Percentiles rank a stretch among this genome's conserved stretches.
These are phyloP conservation scores for Cryptococcus wingfieldii DNA, from an alignment of 1,284 basidiomycete genomes.

Conservation along the genomic window DNA sequence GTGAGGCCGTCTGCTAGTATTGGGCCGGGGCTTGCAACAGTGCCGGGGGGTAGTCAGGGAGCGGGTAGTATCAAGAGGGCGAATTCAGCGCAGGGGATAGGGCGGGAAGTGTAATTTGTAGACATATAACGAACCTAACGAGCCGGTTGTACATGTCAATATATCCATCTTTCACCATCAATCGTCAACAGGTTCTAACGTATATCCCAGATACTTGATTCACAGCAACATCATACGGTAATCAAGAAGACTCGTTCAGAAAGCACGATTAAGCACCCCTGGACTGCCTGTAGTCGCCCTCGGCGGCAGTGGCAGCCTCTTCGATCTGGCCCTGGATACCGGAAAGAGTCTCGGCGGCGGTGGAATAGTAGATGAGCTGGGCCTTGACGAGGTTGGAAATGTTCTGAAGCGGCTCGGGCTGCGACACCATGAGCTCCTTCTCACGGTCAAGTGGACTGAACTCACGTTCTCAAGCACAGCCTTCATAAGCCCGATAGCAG, in stretches of 20 bases:
- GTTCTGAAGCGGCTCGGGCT: conserved; percentile 95
- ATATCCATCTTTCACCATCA: neutral
- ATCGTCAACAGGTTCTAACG: neutral
- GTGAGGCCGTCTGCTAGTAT: neutral
- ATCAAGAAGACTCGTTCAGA: neutral
- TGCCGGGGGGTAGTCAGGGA: conserved; percentile 7
- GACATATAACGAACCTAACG: neutral
- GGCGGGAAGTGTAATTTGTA: neutral
- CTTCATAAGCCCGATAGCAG: conserved; percentile 97
- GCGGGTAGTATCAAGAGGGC: conserved; percentile 10
- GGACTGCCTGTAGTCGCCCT: conserved; percentile 78
- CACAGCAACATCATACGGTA: neutral
- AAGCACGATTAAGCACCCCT: conserved; percentile 36
- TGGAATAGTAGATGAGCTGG: conserved; percentile 75
- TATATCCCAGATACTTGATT: neutral
- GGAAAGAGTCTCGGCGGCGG: conserved; percentile 78
- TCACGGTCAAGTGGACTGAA: conserved; percentile 20
- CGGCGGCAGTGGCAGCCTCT: conserved; percentile 79
- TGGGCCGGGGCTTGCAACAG: neutral
- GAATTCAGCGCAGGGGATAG: conserved; percentile 10
- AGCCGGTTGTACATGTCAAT: neutral
- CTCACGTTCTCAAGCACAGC: conserved; percentile 89
- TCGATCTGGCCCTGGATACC: conserved; percentile 82
- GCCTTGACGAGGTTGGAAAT: conserved; percentile 89
- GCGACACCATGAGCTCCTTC: neutral